Evolutionary conservation across 495 filamentous ascomycete species (phyloP), one percentile per base, ranked within the genome.

Genomic region (Neurospora terricola): DNA sequence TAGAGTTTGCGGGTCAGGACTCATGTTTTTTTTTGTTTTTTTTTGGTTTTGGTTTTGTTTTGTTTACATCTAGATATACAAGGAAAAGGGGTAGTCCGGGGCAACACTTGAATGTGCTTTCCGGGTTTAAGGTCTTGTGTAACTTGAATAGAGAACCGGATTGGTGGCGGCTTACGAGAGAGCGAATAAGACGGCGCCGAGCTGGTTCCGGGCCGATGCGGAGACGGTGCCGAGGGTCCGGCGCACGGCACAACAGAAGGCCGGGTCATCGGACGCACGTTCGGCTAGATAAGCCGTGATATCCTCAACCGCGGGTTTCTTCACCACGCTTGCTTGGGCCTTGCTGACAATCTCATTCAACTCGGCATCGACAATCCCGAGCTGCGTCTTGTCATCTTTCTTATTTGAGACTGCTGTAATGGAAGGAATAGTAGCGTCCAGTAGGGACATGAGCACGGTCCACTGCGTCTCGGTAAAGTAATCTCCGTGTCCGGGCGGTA

Each of bases 381-480:
- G 54, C 45, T 83, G 80, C 23, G 48, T 72, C 16, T 76, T 76
- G 27, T 27, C 48, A 38, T 83, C 77, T 23, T 74, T 74, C 38
- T 43, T 66, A 6, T 70, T 72, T 5, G 81, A 71, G 37, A 78
- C 77, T 11, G 76, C 72, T 36, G 77, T 76, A 45, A 84, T 79
- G 16, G 80, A 80, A 7, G 81, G 81, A 18, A 82, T 70, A 36
- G 79, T 40, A 27, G 81, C 82, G 71, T 84, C 81, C 18, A 83
- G 42, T 38, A 83, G 59, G 3, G 80, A 74, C 30, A 82, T 73
- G 30, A 84, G 54, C 23, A 79, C 76, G 70, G 76, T 59, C 81
- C 81, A 83, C 75, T 82, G 81, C 27, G 78, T 77, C 72, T 79
- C 74, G 37, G 76, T 72, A 62, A 78, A 82, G 70, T 75, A 79